These are phyloP conservation scores for Pseudogymnoascus sp. DNA, from an alignment of 2,329 filamentous ascomycete genomes.

Conservation along the genomic window DNA sequence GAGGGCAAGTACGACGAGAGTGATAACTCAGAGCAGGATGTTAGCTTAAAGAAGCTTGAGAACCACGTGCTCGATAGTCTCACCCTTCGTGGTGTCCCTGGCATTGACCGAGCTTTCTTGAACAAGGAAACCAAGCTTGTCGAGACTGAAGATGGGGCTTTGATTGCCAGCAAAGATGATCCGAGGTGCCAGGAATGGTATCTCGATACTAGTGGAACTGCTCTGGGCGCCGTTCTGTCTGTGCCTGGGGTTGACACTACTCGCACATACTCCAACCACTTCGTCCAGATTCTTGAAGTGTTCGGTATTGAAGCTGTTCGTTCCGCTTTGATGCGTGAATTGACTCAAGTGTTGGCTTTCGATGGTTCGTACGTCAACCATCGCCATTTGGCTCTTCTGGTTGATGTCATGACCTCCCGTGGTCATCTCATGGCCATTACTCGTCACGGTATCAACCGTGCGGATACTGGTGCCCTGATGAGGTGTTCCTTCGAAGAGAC, in stretches of 20 bases:
- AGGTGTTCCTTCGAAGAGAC: conserved; percentile 99
- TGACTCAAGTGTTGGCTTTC: conserved; percentile 90
- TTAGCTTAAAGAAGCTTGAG: conserved; percentile 86
- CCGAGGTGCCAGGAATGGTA: conserved; percentile 84
- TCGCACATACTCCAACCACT: conserved; percentile 88
- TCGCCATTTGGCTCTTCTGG: conserved; percentile 87
- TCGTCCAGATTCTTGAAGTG: conserved; percentile 88
- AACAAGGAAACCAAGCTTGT: conserved; percentile 68
- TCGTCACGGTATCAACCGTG: conserved; percentile 95
- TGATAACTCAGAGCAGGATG: conserved; percentile 72
- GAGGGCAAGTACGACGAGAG: conserved; percentile 65
- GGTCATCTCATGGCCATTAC: conserved; percentile 94
- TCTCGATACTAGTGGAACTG: conserved; percentile 86
- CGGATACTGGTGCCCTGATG: conserved; percentile 97
- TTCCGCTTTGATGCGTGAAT: conserved; percentile 74
- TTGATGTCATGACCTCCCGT: conserved; percentile 96
- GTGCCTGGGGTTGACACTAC: conserved; percentile 81
- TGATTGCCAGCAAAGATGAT: conserved; percentile 68
- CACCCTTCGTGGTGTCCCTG: conserved; percentile 81
- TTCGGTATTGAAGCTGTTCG: conserved; percentile 95
- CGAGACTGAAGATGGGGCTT: conserved; percentile 60
- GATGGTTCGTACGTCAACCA: conserved; percentile 99
- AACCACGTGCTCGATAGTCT: conserved; percentile 85
- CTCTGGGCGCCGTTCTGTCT: conserved; percentile 73
- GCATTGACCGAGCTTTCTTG: conserved; percentile 87